A percentile compares a stretch with the other conserved stretches of the same genome.
phyloP scores from a whole-genome alignment of 2,329 filamentous ascomycete genomes.

The Rhynchosporium agropyri region DNA sequence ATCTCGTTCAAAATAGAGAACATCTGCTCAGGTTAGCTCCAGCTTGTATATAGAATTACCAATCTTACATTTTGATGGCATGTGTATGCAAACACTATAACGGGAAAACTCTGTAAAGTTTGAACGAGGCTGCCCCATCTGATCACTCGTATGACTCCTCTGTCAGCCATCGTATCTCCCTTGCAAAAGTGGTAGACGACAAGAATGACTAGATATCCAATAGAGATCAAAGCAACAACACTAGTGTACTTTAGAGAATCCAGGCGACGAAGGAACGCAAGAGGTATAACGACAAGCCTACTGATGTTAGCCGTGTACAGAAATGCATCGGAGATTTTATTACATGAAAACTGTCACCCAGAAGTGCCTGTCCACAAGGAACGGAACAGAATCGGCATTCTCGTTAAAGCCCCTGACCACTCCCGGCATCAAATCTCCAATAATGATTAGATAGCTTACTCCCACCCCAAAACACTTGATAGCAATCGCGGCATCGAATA shows the following conservation, averaged over 20 bases:
- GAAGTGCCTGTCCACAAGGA: conserved; percentile 87
- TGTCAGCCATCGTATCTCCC: conserved; percentile 73
- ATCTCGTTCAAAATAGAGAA: conserved; percentile 98
- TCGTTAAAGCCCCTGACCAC: conserved; percentile 81
- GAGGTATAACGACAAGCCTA: conserved; percentile 86
- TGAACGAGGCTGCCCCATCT: conserved; percentile 78
- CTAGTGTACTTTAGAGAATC: conserved; percentile 98
- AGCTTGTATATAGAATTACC: no score
- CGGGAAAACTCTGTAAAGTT: conserved; percentile 82
- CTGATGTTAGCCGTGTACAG: conserved; percentile 24
- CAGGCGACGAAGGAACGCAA: conserved; percentile 87
- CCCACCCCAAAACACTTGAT: conserved; percentile 98
- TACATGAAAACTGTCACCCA: conserved; percentile 98
- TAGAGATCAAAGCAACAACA: conserved; percentile 85
- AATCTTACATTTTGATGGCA: conserved; percentile 89
- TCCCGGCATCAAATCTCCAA: conserved; percentile 96
- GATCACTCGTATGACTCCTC: conserved; percentile 75
- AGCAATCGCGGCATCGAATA: conserved; percentile 94
- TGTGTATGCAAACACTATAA: conserved; percentile 98
- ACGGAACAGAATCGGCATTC: conserved; percentile 64
- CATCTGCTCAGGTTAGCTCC: conserved; percentile 63
- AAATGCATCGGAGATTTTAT: conserved; percentile 23
- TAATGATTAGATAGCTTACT: conserved; percentile 97
- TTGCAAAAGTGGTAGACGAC: conserved; percentile 89
- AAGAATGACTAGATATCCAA: conserved; percentile 89